phyloP scores from a whole-genome alignment of 2,329 filamentous ascomycete species.

The Aureobasidium melanogenum region DNA sequence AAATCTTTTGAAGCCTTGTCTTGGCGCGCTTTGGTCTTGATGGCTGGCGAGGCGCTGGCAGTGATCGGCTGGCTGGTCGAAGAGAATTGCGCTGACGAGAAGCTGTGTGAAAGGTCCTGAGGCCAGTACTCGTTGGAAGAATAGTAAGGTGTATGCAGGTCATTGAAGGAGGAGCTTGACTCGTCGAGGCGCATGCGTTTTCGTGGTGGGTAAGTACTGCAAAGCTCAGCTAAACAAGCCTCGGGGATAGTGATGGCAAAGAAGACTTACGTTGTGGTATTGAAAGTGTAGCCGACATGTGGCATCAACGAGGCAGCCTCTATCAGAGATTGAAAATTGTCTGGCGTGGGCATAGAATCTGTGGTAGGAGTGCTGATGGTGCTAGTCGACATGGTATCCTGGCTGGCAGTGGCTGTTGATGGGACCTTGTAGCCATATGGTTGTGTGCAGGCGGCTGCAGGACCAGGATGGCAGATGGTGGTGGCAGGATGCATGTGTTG shows the following conservation, averaged over 20 bases:
- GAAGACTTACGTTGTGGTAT: not conserved
- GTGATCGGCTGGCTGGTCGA: not conserved
- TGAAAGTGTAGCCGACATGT: not conserved
- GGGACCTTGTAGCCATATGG: not conserved
- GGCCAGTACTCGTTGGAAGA: not conserved
- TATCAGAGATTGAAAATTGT: slow-evolving; percentile 10
- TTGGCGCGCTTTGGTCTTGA: not conserved
- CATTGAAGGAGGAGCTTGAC: not conserved
- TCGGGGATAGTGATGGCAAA: too few relatives aligned
- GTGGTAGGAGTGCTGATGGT: slow-evolving; percentile 13
- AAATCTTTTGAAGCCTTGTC: not conserved
- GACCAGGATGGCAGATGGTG: not conserved
- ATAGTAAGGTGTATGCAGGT: not conserved
- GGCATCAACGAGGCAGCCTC: slow-evolving; percentile 4
- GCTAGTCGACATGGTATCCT: slow-evolving; percentile 6
- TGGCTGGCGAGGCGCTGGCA: not conserved
- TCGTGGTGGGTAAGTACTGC: not conserved
- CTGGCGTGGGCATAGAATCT: slow-evolving; percentile 3
- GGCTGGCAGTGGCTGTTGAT: not conserved
- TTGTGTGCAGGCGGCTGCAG: not conserved
- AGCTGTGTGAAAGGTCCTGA: not conserved
- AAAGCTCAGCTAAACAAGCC: not conserved
- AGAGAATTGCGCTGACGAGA: not conserved
- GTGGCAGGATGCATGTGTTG: not conserved
- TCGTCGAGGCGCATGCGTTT: slow-evolving; percentile 10